A percentile compares a stretch with the other conserved stretches of the same genome.
Evolutionary conservation across 23 red algal genomes (phyloP).

Genomic region (Gracilariopsis chorda): DNA sequence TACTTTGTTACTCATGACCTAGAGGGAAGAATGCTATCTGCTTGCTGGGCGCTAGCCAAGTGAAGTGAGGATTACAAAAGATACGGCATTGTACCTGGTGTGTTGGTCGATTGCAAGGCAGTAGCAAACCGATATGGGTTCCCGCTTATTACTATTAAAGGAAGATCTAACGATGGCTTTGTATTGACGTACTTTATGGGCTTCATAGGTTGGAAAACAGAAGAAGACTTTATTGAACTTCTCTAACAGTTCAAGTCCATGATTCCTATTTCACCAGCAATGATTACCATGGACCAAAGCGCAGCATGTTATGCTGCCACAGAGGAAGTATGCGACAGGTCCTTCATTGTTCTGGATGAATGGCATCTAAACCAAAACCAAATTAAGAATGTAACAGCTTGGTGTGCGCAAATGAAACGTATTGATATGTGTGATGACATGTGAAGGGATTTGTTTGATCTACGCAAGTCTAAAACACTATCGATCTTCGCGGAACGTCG

Average conservation of each 20-base stretch:
- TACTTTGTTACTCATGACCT: background rate
- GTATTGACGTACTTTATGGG: background rate
- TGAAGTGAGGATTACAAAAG: background rate
- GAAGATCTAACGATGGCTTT: background rate
- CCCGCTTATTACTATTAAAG: background rate
- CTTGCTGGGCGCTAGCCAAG: background rate
- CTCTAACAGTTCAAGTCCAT: too few species aligned
- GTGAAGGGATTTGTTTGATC: background rate
- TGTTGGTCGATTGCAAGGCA: background rate
- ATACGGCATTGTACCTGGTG: background rate
- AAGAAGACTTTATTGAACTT: background rate
- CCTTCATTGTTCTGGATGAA: background rate
- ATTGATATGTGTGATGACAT: background rate
- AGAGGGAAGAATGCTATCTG: background rate
- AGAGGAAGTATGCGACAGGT: background rate
- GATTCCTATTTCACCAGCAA: too few species aligned
- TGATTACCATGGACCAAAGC: slow-evolving; percentile 9
- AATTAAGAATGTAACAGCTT: background rate
- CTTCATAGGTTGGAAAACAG: background rate
- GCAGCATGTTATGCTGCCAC: background rate
- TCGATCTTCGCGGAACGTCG: too few species aligned
- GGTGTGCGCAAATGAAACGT: background rate
- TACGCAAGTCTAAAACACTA: background rate
- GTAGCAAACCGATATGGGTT: background rate
- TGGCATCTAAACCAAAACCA: background rate